phyloP scores from a whole-genome alignment of 2,329 filamentous ascomycete genomes.

The Zopfia rhizophila region DNA sequence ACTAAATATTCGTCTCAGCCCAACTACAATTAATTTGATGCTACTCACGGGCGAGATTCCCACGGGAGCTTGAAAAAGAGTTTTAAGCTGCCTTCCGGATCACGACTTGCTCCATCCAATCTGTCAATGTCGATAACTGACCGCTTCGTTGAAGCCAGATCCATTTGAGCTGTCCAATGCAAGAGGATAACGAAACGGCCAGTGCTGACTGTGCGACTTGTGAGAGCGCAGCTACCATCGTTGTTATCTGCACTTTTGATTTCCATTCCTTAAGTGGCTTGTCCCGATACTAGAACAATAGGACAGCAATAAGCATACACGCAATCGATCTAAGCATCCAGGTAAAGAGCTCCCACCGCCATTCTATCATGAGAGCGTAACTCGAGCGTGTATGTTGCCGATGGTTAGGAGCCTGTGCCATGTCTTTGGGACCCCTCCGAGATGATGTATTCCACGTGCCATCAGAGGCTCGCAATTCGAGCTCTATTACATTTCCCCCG shows the following conservation, averaged over 20 bases:
- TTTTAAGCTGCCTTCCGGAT: slow-evolving; percentile 18
- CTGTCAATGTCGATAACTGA: slow-evolving; percentile 15
- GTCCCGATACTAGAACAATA: slow-evolving; percentile 4
- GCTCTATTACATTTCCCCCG: no score
- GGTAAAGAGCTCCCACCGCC: slow-evolving; percentile 9
- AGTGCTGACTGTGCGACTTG: slow-evolving; percentile 16
- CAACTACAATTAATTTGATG: no score
- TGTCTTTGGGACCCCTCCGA: no score
- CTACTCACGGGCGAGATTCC: no score
- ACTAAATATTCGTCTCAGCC: no score
- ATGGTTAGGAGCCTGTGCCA: no score
- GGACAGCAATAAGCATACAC: slow-evolving; percentile 1
- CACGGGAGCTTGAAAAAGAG: slow-evolving; percentile 10
- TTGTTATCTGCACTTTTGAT: slow-evolving; percentile 1
- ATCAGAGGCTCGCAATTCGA: no score
- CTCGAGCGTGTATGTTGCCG: no score
- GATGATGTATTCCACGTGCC: no score
- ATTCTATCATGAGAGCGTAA: slow-evolving; percentile 5
- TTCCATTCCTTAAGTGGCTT: slow-evolving; percentile 7
- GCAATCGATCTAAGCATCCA: slow-evolving; percentile 6
- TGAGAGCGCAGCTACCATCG: slow-evolving; percentile 14
- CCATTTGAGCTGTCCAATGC: slow-evolving; percentile 22
- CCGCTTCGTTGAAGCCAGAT: slow-evolving; percentile 4
- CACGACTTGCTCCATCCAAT: slow-evolving; percentile 22
- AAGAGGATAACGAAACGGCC: slow-evolving; percentile 11